phyloP scores from a whole-genome alignment of 2,329 filamentous ascomycete genomes.

The Bretziella fagacearum region DNA sequence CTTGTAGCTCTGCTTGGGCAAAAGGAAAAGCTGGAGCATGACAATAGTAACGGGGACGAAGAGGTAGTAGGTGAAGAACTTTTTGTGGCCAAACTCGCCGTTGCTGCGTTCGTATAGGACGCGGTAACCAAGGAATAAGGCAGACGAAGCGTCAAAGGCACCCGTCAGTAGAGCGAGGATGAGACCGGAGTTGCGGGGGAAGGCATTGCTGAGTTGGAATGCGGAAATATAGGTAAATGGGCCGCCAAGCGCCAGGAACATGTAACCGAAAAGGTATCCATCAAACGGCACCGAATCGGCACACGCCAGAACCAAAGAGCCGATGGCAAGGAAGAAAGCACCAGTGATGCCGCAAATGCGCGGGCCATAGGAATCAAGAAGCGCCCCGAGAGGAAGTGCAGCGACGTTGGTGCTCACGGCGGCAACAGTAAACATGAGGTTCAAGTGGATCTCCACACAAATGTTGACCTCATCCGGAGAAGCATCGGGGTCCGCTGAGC shows the following conservation, averaged over 20 bases:
- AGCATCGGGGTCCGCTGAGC: constrained; percentile 23
- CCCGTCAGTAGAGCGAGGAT: constrained; percentile 67
- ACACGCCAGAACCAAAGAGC: constrained; percentile 57
- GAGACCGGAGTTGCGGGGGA: constrained; percentile 59
- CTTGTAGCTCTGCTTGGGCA: constrained; percentile 66
- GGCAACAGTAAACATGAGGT: constrained; percentile 84
- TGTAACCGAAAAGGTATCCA: constrained; percentile 55
- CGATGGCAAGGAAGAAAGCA: constrained; percentile 47
- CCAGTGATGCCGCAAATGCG: constrained; percentile 58
- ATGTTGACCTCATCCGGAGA: constrained; percentile 21
- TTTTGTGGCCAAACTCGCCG: constrained; percentile 40
- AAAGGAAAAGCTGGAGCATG: constrained; percentile 48
- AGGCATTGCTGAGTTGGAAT: constrained; percentile 72
- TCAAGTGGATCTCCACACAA: constrained; percentile 48
- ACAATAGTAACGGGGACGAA: constrained; percentile 51
- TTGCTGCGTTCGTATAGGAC: constrained; percentile 45
- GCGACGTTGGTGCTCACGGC: constrained; percentile 78
- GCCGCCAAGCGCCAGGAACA: constrained; percentile 61
- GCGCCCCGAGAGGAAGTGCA: constrained; percentile 68
- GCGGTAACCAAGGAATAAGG: constrained; percentile 59
- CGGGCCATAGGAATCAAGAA: constrained; percentile 70
- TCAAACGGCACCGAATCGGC: constrained; percentile 51
- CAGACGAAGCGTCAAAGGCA: constrained; percentile 69
- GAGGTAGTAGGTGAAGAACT: constrained; percentile 59
- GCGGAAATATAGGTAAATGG: constrained; percentile 70